phyloP scores from a whole-genome alignment of 2,329 filamentous ascomycete species.

The Nigrospora osmanthi region DNA sequence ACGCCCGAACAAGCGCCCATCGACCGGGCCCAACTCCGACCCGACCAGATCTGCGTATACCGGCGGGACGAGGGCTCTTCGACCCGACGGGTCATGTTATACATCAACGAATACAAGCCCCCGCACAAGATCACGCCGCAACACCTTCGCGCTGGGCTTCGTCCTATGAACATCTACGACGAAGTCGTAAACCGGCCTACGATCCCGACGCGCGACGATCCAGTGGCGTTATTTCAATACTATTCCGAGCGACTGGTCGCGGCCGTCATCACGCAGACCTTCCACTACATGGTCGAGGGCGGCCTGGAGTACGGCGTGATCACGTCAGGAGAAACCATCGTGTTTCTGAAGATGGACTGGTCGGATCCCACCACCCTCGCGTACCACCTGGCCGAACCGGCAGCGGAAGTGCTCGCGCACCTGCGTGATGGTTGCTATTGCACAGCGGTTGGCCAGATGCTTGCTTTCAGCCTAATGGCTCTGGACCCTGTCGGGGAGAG shows the following conservation, averaged over 20 bases:
- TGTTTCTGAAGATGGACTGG: conserved; percentile 32
- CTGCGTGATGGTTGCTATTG: conserved; percentile 8
- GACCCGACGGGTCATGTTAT: conserved; percentile 14
- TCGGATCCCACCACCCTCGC: conserved; percentile 15
- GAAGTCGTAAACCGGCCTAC: conserved; percentile 23
- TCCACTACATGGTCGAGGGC: conserved; percentile 39
- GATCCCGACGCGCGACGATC: conserved; percentile 15
- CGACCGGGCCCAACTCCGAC: conserved; percentile 12
- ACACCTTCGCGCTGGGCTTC: conserved; percentile 32
- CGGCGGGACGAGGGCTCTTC: conserved; percentile 5
- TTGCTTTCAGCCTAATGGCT: conserved; percentile 21
- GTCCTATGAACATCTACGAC: conserved; percentile 29
- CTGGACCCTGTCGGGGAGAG: conserved; percentile 4
- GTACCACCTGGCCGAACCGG: conserved; percentile 23
- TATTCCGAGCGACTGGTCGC: conserved; percentile 27
- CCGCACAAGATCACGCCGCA: conserved; percentile 35
- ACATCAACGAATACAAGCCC: conserved; percentile 36
- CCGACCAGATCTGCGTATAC: conserved; percentile 24
- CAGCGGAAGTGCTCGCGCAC: conserved; percentile 14
- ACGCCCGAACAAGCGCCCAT: conserved; percentile 9
- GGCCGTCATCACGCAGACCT: conserved; percentile 37
- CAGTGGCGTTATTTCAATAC: conserved; percentile 24
- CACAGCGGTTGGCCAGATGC: conserved; percentile 19
- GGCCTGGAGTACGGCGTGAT: conserved; percentile 34
- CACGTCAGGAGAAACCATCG: conserved; percentile 31